Base-by-base conservation (phyloP, 2,329 filamentous ascomycete species). In the Chaetomiaceae sp. region DNA sequence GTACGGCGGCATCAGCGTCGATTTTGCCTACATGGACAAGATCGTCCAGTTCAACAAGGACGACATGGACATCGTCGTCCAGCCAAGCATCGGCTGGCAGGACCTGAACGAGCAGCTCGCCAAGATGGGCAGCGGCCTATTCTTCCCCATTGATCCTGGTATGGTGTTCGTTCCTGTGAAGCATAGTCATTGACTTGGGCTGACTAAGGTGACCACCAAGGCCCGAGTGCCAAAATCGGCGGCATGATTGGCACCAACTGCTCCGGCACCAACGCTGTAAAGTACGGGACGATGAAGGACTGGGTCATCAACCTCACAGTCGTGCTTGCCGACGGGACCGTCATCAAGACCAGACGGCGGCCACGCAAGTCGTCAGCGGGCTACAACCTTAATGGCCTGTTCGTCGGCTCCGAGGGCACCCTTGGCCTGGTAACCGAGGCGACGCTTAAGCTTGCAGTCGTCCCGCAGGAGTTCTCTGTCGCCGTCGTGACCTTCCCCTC, bases 11-110 rank as follows among this genome's bases (percentile, higher is more conserved):
- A 81, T 96, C 63, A 92, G 87, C 58, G 86, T 96, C 44, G 91
- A 96, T 64, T 96, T 96, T 66, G 81, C 82, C 1, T 82, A 81
- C 62, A 96, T 96, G 91, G 86, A 95, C 65, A 75, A 83, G 61
- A 86, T 96, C 21, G 60, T 96, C 25, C 75, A 83, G 48, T 75
- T 96, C 50, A 86, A 95, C 66, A 84, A 87, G 59, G 85, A 88
- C 4, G 91, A 96, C 65, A 89, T 96, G 87, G 91, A 96, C 61
- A 77, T 96, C 44, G 87, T 95, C 4, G 89, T 96, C 3, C 91
- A 96, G 66, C 91, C 91, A 3, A 87, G 87, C 6, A 85, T 96
- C 9, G 85, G 86, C n/a, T 96, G 90, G 90, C 90, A 95, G 78
- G 82, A 87, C 46, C 71, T 96, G 51, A 96, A 96, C 62, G 82